Evolutionary conservation across 106 monocot species (phyloP), one percentile per base, ranked within the genome.

Genomic region (Agapanthus africanus): DNA sequence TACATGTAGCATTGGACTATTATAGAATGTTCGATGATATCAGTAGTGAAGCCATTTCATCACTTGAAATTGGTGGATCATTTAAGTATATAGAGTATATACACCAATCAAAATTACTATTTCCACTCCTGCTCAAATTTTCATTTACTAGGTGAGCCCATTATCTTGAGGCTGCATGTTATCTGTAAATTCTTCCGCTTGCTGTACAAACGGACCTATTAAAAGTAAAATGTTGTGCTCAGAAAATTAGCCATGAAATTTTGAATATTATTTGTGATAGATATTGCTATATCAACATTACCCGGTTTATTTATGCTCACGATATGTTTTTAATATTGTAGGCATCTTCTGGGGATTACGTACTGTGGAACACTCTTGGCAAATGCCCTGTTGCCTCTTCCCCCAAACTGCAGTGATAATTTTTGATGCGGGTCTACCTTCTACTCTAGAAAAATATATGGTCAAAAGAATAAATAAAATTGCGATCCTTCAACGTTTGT

Each of bases 341-440:
- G 93, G 83, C 76, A 67, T 79, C 70, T 34, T 79, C 89, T 38
- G 93, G 86, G 44, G 93, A 90, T 59, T 93, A 93, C 63, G 73
- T 93, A 68, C 49, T 93, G 25, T 93, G 93, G 93, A 93, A 93
- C 76, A 93, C 93, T 40, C 77, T 93, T 56, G 93, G 88, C 54
- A 86, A 40, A 65, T 93, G 88, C 31, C 93, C 93, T 56, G 73
- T 68, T 66, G 79, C 80, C 37, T 81, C 77, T 27, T 56, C 62
- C 1, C 76, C 83, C 1, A 77, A 80, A 59, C 23, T 13, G 46
- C 23, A 61, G 0, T 50, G 31, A 65, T 6, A 40, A n/a, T n/a
- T n/a, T n/a, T n/a, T n/a, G n/a, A n/a, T n/a, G n/a, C n/a, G n/a
- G n/a, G n/a, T n/a, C n/a, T n/a, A n/a, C n/a, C n/a, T n/a, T n/a